Evolutionary conservation across 1,139 yeast species (phyloP).

Genomic region (Saccharomyces hybrid): DNA sequence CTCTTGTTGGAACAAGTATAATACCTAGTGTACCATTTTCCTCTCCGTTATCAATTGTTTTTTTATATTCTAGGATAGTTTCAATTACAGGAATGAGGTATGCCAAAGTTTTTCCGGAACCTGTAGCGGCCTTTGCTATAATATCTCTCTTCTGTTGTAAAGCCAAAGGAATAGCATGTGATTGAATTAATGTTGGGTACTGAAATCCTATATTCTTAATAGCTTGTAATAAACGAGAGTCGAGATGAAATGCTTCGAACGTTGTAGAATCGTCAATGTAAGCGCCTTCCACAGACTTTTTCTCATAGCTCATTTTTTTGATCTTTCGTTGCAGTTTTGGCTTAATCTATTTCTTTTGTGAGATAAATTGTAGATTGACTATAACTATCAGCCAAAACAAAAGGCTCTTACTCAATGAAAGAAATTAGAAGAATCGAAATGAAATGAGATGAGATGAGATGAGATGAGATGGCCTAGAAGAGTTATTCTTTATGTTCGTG

Average conservation of each 20-base stretch:
- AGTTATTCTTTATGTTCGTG: neutral
- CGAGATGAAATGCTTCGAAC: constrained; percentile 69
- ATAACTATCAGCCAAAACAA: neutral
- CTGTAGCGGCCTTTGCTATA: constrained; percentile 83
- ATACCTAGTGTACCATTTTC: constrained; percentile 42
- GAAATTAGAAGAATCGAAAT: no score
- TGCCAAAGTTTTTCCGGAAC: constrained; percentile 87
- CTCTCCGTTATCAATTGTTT: constrained; percentile 16
- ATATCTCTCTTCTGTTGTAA: constrained; percentile 79
- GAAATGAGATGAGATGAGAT: constrained; percentile 13
- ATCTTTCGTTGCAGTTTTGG: neutral
- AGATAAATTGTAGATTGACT: neutral
- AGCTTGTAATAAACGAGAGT: constrained; percentile 78
- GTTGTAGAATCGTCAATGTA: constrained; percentile 63
- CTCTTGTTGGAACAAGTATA: constrained; percentile 78
- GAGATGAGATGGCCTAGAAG: constrained; percentile 10
- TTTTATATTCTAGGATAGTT: constrained; percentile 43
- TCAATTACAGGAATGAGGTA: constrained; percentile 74
- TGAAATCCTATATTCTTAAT: constrained; percentile 72
- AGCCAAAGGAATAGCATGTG: constrained; percentile 88
- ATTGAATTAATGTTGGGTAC: constrained; percentile 84
- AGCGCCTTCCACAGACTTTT: constrained; percentile 38
- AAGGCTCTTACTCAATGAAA: constrained; percentile 6
- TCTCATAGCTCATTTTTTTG: constrained; percentile 10
- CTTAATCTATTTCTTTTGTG: neutral